Percentiles rank a stretch among this genome's conserved stretches.
Evolutionary conservation across 306 rosid species (phyloP).

Genomic region (Trichosanthes cucumerina): DNA sequence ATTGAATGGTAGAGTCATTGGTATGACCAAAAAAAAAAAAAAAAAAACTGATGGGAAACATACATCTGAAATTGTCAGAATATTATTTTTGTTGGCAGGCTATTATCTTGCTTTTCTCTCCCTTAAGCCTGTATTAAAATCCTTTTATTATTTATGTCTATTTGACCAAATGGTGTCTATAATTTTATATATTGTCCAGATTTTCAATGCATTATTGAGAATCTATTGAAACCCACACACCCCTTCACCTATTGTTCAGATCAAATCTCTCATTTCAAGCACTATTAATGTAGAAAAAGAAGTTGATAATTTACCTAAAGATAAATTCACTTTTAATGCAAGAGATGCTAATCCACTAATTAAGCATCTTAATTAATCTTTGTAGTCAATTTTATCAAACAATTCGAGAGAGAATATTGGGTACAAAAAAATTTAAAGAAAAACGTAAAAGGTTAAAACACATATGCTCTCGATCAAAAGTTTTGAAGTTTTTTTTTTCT

Average conservation of each 20-base stretch:
- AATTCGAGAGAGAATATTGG: background rate
- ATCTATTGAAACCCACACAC: constrained; percentile 5
- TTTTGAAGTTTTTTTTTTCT: no score
- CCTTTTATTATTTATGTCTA: background rate
- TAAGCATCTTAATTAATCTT: constrained; percentile 5
- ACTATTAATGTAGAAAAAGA: background rate
- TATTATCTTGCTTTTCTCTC: background rate
- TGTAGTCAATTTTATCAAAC: background rate
- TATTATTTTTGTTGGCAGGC: background rate
- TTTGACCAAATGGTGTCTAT: constrained; percentile 5
- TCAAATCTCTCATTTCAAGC: background rate
- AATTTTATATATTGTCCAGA: constrained; percentile 8
- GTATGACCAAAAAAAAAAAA: background rate
- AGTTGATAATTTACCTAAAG: background rate
- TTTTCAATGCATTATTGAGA: background rate
- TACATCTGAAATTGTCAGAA: background rate
- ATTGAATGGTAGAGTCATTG: background rate
- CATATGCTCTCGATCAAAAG: no score
- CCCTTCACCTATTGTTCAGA: background rate
- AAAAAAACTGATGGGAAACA: background rate
- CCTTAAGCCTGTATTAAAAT: background rate
- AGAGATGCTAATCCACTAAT: background rate
- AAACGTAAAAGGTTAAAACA: background rate
- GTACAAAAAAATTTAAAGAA: background rate
- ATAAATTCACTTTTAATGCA: background rate